Base-by-base conservation (phyloP, 257 asterid species). In the Salvia splendens region DNA sequence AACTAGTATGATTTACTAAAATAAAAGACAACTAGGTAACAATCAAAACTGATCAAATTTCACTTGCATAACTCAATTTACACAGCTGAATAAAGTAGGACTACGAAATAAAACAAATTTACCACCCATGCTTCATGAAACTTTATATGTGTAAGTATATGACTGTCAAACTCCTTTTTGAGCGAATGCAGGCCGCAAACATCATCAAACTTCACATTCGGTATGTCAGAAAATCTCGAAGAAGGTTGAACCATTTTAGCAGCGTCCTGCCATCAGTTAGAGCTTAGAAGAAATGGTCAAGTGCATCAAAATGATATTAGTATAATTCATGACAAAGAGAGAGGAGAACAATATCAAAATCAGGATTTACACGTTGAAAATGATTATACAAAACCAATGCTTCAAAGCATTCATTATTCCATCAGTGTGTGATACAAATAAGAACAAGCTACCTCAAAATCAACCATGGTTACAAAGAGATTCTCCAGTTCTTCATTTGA, bases 121-220 rank as follows among this genome's bases (percentile, higher is more conserved):
- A 89, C 98, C 92, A 78, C 81, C 59, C 84, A 87, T 65, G 67
- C 80, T 75, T 87, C 85, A n/a, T 96, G 96, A 71, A 67, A 75
- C 89, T 85, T 83, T 51, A 92, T 84, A 46, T 79, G 88, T 51
- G 83, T 77, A 56, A 89, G 79, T 64, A 92, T 81, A 61, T 78
- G 78, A 17, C 86, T 84, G 64, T 80, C 80, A 76, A 89, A 87
- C 80, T 86, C 91, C 58, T 73, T 51, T 63, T 91, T 81, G 14
- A 92, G 72, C 28, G 43, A 67, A 65, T 77, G 80, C 61, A 92
- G 93, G 48, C 98, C 98, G 64, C 98, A 97, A 41, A 92, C 96
- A 70, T 88, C 93, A 71, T 86, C 93, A 97, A 97, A 92, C 64
- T 82, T 92, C 33, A 84, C 93, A 77, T 77, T 86, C 28, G 98